A percentile compares a stretch with the other conserved stretches of the same genome.
Evolutionary conservation across 768 basidiomycete genomes (phyloP).

Genomic region (Scleroderma citrinum): DNA sequence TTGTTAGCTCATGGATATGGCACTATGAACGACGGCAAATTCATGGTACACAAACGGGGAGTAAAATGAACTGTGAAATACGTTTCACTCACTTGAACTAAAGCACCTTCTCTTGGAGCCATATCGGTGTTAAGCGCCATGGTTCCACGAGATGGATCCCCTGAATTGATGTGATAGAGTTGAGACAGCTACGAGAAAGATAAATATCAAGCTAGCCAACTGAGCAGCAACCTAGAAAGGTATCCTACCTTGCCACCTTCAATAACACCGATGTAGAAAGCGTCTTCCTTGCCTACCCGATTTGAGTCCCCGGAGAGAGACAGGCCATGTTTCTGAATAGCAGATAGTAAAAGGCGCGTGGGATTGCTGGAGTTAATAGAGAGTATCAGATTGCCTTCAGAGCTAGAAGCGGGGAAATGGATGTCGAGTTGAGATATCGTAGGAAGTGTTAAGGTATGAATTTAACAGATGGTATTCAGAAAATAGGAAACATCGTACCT

Average conservation of each 20-base stretch:
- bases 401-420: constrained; percentile 32
- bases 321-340: constrained; percentile 38
- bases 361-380: constrained; percentile 54
- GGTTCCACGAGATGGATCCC: constrained; percentile 65
- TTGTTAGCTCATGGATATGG: not conserved
- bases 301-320: constrained; percentile 14
- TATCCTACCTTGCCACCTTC: constrained; percentile 6
- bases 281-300: constrained; percentile 43
- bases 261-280: constrained; percentile 50
- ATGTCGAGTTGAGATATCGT: not conserved
- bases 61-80: not conserved
- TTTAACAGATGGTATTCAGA: not conserved
- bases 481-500: constrained; percentile 31
- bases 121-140: constrained; percentile 52
- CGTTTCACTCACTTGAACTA: constrained; percentile 41
- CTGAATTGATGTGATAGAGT: constrained; percentile 57
- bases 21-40: not conserved
- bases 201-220: not conserved
- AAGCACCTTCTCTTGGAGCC: constrained; percentile 45
- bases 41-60: not conserved
- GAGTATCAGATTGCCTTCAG: constrained; percentile 70
- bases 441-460: no score
- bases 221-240: not conserved
- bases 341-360: constrained; percentile 49
- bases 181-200: constrained; percentile 14